These are phyloP conservation scores for Pichia occidentalis DNA, from an alignment of 805 yeast species.

Conservation along the genomic window DNA sequence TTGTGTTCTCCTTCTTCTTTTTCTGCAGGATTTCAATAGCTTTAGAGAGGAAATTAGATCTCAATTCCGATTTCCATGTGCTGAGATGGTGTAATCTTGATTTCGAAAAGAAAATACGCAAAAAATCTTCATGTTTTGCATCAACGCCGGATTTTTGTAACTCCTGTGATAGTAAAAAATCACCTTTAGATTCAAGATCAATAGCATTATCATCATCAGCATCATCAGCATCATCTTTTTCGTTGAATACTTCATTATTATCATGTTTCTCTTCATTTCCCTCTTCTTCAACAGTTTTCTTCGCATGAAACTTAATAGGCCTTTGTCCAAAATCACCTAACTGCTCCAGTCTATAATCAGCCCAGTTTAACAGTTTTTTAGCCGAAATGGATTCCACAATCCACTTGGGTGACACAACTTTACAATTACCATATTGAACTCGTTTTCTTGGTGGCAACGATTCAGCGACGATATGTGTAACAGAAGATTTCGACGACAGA, in stretches of 20 bases:
- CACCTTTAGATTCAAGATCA: conserved; percentile 8
- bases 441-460: conserved; percentile 71
- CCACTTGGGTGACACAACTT: conserved; percentile 83
- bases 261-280: conserved; percentile 5
- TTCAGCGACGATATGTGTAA: conserved; percentile 81
- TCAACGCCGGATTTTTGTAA: conserved; percentile 30
- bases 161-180: conserved; percentile 11
- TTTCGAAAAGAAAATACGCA: conserved; percentile 63
- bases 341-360: conserved; percentile 43
- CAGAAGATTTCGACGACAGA: conserved; percentile 61
- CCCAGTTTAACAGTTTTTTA: conserved; percentile 57
- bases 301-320: conserved; percentile 26
- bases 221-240: conserved; percentile 9
- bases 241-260: no score
- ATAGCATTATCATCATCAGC: conserved; percentile 11
- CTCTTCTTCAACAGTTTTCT: conserved; percentile 1
- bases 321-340: conserved; percentile 46
- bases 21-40: conserved; percentile 30
- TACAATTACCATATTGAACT: conserved; percentile 55
- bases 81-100: conserved; percentile 88
- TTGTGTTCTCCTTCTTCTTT: conserved; percentile 5
- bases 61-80: conserved; percentile 73
- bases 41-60: conserved; percentile 48
- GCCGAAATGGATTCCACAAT: conserved; percentile 53
- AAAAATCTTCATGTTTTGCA: conserved; percentile 73